Base-by-base conservation (phyloP, 805 yeast species). In the Saturnispora sanitii region DNA sequence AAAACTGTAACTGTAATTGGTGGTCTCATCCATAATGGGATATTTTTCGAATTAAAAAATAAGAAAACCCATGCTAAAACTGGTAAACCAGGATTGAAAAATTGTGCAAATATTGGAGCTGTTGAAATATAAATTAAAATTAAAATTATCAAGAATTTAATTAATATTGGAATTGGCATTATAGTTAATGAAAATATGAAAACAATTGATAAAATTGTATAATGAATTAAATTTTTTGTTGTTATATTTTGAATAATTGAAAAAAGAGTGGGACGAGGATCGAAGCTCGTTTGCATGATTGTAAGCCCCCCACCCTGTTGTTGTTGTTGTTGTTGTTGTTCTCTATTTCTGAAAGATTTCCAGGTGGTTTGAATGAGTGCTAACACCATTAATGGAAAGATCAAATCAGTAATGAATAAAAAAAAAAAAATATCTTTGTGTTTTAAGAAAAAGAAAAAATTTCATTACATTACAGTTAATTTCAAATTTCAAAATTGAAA, bases 1-100 rank as follows among this genome's bases (percentile, higher is more conserved):
- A 90, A 71, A 22, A 86, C 82, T 49, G 90, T 80, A 40, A 90
- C 97, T 35, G 79, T 73, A 49, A 90, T 92, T 12, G 88, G 82
- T 5, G 96, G 95, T 55, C 90, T 77, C 70, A 81, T 73, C 3
- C 63, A 58, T 6, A 77, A 69, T 5, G 94, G 86, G 51, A 90
- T 80, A 52, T 75, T 77, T 19, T 82, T 73, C 30, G 88, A 77
- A 20, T 82, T 72, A 62, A 83, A 87, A 62, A 80, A 90, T 37
- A 90, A 70, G 28, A 86, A 76, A 49, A 87, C 73, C 96, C 96
- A 90, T 3, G 94, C 69, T 42, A 81, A 72, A 18, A 92, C 78
- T 3, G 97, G 96, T 53, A 86, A 61, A 15, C 85, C 94, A 49
- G 78, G 77, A 40, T 82, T 67, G 57, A 86, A 84, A 60, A 90